Evolutionary conservation across 2,329 filamentous ascomycete species (phyloP), one percentile per base, ranked within the genome.

Genomic region (Fusarium dlaminii): DNA sequence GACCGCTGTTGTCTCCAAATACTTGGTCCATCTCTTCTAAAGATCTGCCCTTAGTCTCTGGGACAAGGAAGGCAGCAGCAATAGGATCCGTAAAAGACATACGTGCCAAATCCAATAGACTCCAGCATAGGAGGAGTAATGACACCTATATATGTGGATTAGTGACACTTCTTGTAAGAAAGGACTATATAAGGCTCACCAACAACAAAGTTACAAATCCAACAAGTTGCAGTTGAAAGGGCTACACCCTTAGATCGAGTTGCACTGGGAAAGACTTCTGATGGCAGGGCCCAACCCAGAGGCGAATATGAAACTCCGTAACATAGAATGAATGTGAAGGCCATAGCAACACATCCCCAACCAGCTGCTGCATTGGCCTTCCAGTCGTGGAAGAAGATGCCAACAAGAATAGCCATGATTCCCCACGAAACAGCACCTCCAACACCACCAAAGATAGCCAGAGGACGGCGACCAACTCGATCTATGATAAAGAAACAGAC

Each of bases 21-120:
- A 94, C 90, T 18, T 89, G 88, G 68, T 93, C 92, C 80, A 94
- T 91, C 79, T 95, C 20, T 92, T 46, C 54, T 22, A 57, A n/a
- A 22, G 39, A 32, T 32, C 30, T 32, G 12, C 39, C 92, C 68
- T 89, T 88, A 0, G 92, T 94, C 82, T 94, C 86, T 0, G 91
- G 92, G 0, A 83, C 83, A 32, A 85, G 78, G 70, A 94, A 86
- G 57, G 94, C 80, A 20, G 22, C 29, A 15, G 54, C 39, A 6
- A 56, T 56, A 5, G 20, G 54, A 40, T 32, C 36, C 54, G 15
- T 30, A 56, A 40, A 56, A 56, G 12, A 56, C 39, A 43, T 32
- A 56, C 7, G 54, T 42, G 9, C 54, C 54, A n/a, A 56, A 56
- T 15, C 54, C 54, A 29, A 56, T 43, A 11, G 54, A 43, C 37